Evolutionary conservation across 2,329 filamentous ascomycete genomes (phyloP).

Genomic region (Aspergillus alliaceus): DNA sequence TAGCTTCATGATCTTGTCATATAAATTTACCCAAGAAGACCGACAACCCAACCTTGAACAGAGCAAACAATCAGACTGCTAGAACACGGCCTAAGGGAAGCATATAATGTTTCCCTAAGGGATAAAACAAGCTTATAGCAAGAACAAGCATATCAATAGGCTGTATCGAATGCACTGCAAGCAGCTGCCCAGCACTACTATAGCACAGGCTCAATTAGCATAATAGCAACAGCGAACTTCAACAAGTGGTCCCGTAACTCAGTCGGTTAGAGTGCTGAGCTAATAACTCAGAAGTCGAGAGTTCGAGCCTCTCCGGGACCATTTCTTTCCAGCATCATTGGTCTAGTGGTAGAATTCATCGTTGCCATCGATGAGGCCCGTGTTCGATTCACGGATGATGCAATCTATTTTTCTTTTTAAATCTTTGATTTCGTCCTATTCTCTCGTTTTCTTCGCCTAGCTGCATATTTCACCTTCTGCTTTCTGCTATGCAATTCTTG

Average conservation of each 20-base stretch:
- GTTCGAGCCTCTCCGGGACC: constrained; percentile 1
- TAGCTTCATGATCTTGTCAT: too few relatives aligned
- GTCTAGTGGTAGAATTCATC: constrained; percentile 46
- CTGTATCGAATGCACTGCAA: too few relatives aligned
- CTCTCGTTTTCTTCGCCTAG: too few relatives aligned
- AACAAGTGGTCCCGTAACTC: background rate
- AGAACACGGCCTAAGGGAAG: background rate
- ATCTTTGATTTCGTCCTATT: too few relatives aligned
- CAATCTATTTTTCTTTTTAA: too few relatives aligned
- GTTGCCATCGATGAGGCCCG: constrained; percentile 46
- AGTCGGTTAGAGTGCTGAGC: constrained; percentile 1
- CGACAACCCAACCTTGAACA: background rate
- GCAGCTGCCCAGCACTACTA: too few relatives aligned
- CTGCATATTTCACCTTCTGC: too few relatives aligned
- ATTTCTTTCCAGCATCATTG: constrained; percentile 32
- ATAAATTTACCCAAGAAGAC: too few relatives aligned
- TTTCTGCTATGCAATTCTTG: too few relatives aligned
- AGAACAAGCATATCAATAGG: background rate
- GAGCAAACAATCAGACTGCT: background rate
- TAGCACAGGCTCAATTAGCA: background rate
- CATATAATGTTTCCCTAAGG: background rate
- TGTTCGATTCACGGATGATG: constrained; percentile 48
- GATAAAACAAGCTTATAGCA: background rate
- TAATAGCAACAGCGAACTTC: background rate
- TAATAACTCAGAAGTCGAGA: constrained; percentile 3